Evolutionary conservation across 169 alveolate genomes (phyloP).

Genomic region (Cytauxzoon felis): DNA sequence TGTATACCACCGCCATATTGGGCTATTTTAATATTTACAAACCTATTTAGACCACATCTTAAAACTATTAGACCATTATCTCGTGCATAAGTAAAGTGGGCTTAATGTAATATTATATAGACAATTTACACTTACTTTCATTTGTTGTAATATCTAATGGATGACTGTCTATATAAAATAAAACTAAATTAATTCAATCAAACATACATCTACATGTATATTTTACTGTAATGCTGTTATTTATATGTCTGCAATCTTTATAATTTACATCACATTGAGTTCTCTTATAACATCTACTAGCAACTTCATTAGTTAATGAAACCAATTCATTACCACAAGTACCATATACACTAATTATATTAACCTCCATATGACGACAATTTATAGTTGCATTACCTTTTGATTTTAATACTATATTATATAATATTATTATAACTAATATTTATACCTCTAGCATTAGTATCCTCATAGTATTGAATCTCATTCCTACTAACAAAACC

Average conservation of each 20-base stretch:
- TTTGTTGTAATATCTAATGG: not conserved
- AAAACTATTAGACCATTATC: conserved; percentile 14
- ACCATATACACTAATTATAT: not conserved
- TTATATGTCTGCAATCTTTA: not conserved
- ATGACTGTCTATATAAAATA: conserved; percentile 8
- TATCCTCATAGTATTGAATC: not conserved
- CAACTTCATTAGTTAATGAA: not conserved
- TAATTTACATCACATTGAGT: not conserved
- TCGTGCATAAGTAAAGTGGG: not conserved
- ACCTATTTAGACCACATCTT: conserved; percentile 3
- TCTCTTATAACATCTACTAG: conserved; percentile 9
- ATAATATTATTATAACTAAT: not conserved
- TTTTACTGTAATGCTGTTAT: not conserved
- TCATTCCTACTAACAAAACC: too few species aligned
- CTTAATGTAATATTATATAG: not conserved
- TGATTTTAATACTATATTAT: not conserved
- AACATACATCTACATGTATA: conserved; percentile 40
- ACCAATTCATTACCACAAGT: not conserved
- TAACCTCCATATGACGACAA: not conserved
- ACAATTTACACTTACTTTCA: conserved; percentile 3
- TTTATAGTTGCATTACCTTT: not conserved
- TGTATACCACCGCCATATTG: not conserved
- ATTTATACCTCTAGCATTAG: not conserved
- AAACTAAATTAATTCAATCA: not conserved
- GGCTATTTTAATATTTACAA: conserved; percentile 6